Evolutionary conservation across 495 filamentous ascomycete species (phyloP).

Genomic region (Beverwykella pulmonaria): DNA sequence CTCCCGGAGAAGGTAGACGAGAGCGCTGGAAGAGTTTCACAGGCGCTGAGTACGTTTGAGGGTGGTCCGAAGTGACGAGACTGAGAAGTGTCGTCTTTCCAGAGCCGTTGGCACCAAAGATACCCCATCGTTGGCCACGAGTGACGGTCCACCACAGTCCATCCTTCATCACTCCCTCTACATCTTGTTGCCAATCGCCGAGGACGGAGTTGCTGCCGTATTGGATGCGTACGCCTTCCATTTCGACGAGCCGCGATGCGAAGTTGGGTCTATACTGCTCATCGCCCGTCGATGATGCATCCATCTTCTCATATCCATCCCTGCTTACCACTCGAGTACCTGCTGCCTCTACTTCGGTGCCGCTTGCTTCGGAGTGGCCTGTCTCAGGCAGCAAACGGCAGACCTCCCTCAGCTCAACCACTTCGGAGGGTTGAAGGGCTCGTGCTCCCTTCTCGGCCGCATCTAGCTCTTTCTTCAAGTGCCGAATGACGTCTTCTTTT

Average conservation of each 20-base stretch:
- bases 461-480: conserved; percentile 52
- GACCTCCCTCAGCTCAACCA: conserved; percentile 56
- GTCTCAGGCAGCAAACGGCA: conserved; percentile 51
- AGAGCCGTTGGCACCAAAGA: conserved; percentile 88
- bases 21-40: conserved; percentile 82
- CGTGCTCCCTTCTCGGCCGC: background rate
- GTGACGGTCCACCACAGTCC: conserved; percentile 84
- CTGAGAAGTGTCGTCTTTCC: conserved; percentile 93
- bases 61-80: conserved; percentile 91
- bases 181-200: conserved; percentile 71
- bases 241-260: conserved; percentile 76
- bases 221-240: conserved; percentile 76
- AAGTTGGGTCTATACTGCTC: background rate
- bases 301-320: conserved; percentile 37
- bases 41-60: conserved; percentile 86
- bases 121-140: conserved; percentile 82
- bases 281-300: conserved; percentile 8
- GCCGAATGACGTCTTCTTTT: conserved; percentile 56
- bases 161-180: conserved; percentile 50
- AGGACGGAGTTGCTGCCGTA: conserved; percentile 79
- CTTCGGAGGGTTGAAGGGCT: conserved; percentile 51
- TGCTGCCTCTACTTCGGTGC: conserved; percentile 7
- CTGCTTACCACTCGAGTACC: conserved; percentile 38
- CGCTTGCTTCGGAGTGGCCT: conserved; percentile 43
- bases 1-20: conserved; percentile 71